Evolutionary conservation across 2,329 filamentous ascomycete species (phyloP), one percentile per base, ranked within the genome.

Genomic region (Cladosporium austrohemisphaericum): DNA sequence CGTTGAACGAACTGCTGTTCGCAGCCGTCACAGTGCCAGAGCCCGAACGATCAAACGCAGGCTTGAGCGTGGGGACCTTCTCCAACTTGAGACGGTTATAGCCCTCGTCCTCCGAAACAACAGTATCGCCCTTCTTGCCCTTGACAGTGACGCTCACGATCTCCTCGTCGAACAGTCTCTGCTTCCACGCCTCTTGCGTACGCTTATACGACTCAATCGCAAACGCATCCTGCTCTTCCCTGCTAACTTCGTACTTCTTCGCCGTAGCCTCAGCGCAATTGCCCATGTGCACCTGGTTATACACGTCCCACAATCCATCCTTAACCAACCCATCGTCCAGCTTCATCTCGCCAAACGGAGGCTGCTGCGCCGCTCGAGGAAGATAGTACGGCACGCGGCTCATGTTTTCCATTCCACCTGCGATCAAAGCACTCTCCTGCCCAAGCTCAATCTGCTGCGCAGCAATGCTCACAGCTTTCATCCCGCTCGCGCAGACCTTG

Each of bases 371-470:
- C n/a, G 89, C 82, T 25, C 93, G 83, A 6, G 86, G 83, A 23
- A 94, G 73, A 66, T 96, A 97, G 71, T 94, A 94, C 2, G 93
- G 93, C 4, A 95, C 89, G 31, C 86, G 80, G 5, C 88, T 88
- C 93, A 98, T 98, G 71, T 88, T 96, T 74, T 98, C 93, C 87
- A 98, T 96, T 47, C 93, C 93, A 54, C 93, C 93, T 1, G 93
- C 93, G 6, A 97, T 78, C 67, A 95, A 87, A 0, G 87, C 91
- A 62, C 95, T 88, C 13, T 89, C 81, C 8, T 95, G 78, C 4
- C 93, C 92, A 9, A 98, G 80, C 70, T 96, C 88, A 60, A 97
- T 95, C 64, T 95, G 93, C 65, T 95, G 89, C 1, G 92, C 92
- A 1, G 92, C 93, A 36, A 97, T 79, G 18, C 80, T 83, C 4